A percentile compares a stretch with the other conserved stretches of the same genome.
These are phyloP conservation scores for Alnus rubra DNA, from an alignment of 306 rosid genomes.

Conservation along the genomic window DNA sequence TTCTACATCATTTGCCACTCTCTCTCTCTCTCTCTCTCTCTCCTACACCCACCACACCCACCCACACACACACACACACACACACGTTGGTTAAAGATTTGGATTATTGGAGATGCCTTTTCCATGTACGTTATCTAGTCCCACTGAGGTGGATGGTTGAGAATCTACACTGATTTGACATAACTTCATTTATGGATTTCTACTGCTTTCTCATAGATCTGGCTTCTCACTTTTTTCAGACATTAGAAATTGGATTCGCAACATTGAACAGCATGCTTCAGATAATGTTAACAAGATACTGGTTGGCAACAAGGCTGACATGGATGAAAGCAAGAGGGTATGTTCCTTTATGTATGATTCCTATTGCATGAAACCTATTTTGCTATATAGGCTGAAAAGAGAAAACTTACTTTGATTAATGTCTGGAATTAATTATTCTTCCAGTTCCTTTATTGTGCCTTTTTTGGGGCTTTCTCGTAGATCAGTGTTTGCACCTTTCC, in stretches of 20 bases:
- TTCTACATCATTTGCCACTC: not conserved
- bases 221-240: conserved; percentile 51
- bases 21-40: not conserved
- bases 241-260: conserved; percentile 93
- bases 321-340: conserved; percentile 96
- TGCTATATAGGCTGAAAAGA: not conserved
- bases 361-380: not conserved
- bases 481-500: not conserved
- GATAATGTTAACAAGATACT: conserved; percentile 90
- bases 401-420: not conserved
- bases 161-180: not conserved
- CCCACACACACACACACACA: not conserved
- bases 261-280: conserved; percentile 96
- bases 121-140: not conserved
- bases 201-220: conserved; percentile 16
- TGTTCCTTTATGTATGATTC: conserved; percentile 30
- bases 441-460: not conserved
- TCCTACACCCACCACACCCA: not conserved
- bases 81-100: conserved; percentile 6
- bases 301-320: conserved; percentile 98
- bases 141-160: conserved; percentile 7
- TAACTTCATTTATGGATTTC: conserved; percentile 4
- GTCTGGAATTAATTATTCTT: not conserved
- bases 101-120: conserved; percentile 1
- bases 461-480: not conserved